phyloP scores from a whole-genome alignment of 768 basidiomycete species.

The Psilocybe cubensis region DNA sequence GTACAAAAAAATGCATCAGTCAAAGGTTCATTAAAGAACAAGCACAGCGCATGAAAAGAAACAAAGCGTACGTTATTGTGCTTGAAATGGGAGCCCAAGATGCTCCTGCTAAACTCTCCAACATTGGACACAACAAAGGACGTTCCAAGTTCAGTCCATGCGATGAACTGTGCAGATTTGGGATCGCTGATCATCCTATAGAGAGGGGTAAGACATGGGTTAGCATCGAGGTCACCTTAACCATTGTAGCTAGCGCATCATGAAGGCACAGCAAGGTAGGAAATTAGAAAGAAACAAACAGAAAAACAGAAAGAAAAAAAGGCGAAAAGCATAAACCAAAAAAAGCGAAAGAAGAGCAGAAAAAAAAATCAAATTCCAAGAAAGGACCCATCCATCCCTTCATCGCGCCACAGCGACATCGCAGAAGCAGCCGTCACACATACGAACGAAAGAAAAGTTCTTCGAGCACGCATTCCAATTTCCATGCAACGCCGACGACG shows the following conservation, averaged over 20 bases:
- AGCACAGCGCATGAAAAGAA: background rate
- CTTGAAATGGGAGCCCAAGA: constrained; percentile 86
- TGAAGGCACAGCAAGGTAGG: background rate
- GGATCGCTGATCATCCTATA: constrained; percentile 85
- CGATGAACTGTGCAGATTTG: constrained; percentile 78
- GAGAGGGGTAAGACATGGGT: constrained; percentile 6
- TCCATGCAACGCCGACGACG: too few species aligned
- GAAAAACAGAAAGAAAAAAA: constrained; percentile 6
- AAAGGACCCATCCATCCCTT: too few species aligned
- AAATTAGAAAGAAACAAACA: background rate
- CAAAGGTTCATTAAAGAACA: background rate
- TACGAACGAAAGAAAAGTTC: too few species aligned
- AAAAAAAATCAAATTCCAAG: too few species aligned
- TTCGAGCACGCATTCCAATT: too few species aligned
- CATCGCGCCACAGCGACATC: too few species aligned
- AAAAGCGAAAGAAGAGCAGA: too few species aligned
- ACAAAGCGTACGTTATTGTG: constrained; percentile 76
- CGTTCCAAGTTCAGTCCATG: constrained; percentile 82
- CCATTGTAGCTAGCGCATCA: background rate
- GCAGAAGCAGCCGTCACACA: too few species aligned
- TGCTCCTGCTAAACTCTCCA: constrained; percentile 83
- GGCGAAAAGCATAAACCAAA: too few species aligned
- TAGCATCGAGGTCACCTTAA: constrained; percentile 3
- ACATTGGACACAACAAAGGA: constrained; percentile 88
- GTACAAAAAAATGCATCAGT: constrained; percentile 13